Evolutionary conservation across 2,329 filamentous ascomycete species (phyloP), one percentile per base, ranked within the genome.

Genomic region (Paraphoma sp.): DNA sequence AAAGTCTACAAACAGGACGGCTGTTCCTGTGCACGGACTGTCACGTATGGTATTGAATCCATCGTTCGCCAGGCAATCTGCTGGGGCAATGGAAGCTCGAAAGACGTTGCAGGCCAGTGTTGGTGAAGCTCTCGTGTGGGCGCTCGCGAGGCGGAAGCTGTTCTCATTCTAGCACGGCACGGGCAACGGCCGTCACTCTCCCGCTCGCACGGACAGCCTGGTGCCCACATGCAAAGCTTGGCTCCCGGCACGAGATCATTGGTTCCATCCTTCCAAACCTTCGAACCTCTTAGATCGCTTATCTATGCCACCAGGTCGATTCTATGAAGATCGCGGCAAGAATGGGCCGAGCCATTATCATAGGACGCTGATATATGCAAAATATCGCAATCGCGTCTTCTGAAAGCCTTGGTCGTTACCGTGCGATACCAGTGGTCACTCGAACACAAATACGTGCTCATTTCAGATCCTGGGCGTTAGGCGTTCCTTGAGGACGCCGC

Each of bases 131-230:
- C 40, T 16, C 16, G 40, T 16, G 40, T 16, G 8, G 40, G 40
- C 16, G 14, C 40, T 42, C 40, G 40, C 45, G 33, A 17, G 38
- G 51, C 45, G 51, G 44, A 53, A 45, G 51, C 18, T 43, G 18
- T 47, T 41, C 31, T 33, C 14, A 43, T 46, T 41, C 31, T 36
- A 44, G 52, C 53, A 45, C 23, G n/a, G 31, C 36, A 29, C 45
- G 45, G 53, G 45, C 29, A 48, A 41, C 56, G 52, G 40, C 42
- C 45, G 45, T 28, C 40, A 16, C 47, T 54, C 51, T 57, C 51
- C 55, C 55, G 47, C 44, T 28, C 45, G 31, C 46, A 48, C 46
- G 46, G 46, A 9, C 14, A 41, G 4, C 10, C 36, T 5, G n/a
- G 36, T 29, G 31, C n/a, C n/a, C 33, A 17, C 2, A 8, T 18